Evolutionary conservation across 202 grass and related monocot genomes (phyloP), one percentile per base, ranked within the genome.

Genomic region (Setaria viridis): DNA sequence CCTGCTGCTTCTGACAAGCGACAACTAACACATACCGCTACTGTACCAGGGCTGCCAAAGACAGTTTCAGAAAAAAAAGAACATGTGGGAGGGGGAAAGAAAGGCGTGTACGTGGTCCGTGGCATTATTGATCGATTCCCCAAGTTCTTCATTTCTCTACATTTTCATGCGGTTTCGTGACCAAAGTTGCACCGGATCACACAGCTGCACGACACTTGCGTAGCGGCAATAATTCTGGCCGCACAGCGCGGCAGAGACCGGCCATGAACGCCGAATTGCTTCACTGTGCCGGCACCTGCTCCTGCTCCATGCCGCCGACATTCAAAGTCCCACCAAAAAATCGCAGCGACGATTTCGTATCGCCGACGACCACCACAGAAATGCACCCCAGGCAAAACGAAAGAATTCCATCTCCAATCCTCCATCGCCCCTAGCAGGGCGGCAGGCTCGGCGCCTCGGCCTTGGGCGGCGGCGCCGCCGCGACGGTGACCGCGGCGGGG

Each of bases 401-500:
- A 83, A 60, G 77, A 79, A 77, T 46, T 16, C 19, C 32, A 35
- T 62, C 15, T 37, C 76, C 16, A 0, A 25, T 43, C 34, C 0
- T 3, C 34, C 19, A 37, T 53, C 20, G 54, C 45, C 9, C 72
- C 81, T 82, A 86, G 74, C 67, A 78, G 13, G 7, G 20, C n/a
- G 83, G 84, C 79, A 86, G 54, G 63, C 85, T 42, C 25, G 85
- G 47, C 1, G 46, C 71, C 56, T 88, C 85, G 15, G 70, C 20
- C 63, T 59, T 78, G 72, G 57, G 57, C 50, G 47, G n/a, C 45
- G 57, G 57, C 43, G 47, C 12, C 35, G 19, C 3, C 15, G 45
- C 47, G 32, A 6, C n/a, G 43, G 34, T 13, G 59, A 60, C 80
- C 41, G 16, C 15, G n/a, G 68, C 30, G 16, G 73, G 67, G 42